Evolutionary conservation across 2,329 filamentous ascomycete species (phyloP), one percentile per base, ranked within the genome.

Genomic region (Colletotrichum spaethianum): DNA sequence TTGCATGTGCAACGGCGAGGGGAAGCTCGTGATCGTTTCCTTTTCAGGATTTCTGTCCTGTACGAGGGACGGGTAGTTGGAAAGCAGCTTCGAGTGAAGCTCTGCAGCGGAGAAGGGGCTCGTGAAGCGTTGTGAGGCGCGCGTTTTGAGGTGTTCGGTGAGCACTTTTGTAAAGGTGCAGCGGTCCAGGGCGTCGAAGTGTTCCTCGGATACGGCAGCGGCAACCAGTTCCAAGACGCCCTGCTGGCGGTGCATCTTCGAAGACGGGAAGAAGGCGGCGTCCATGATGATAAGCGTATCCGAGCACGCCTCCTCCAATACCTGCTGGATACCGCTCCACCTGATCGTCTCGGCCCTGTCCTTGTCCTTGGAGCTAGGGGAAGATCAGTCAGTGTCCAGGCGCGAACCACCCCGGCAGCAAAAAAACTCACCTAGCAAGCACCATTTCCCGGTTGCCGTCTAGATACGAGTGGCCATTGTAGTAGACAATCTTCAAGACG

Each of bases 281-380:
- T 91, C 89, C 87, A 91, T 88, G 42, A 91, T 81, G 67, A 91
- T 84, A 26, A 91, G 81, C 5, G 86, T 88, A 76, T 91, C 89
- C 3, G 88, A 85, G 38, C 82, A 82, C 2, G 88, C 86, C 71
- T 89, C 86, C 76, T 91, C 89, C 9, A 91, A 80, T 20, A 86
- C 85, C 72, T 87, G 86, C 76, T 90, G 88, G 46, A 91, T 86
- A 26, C 85, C 85, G 70, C 83, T 87, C 89, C 89, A 91, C 59
- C 87, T 81, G 59, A 90, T 87, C 7, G 82, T 84, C 28, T 84
- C 84, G 5, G 84, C 82, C 63, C 83, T 83, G 36, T 84, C 81
- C 31, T 80, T 77, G 75, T 86, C 83, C 67, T 81, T 83, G 59
- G 87, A 88, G 78, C 88, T 90, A 75, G 46, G 12, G 75, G 20